Base-by-base conservation (phyloP, 805 yeast genomes). In the Cyberlindnera euphorbiae region DNA sequence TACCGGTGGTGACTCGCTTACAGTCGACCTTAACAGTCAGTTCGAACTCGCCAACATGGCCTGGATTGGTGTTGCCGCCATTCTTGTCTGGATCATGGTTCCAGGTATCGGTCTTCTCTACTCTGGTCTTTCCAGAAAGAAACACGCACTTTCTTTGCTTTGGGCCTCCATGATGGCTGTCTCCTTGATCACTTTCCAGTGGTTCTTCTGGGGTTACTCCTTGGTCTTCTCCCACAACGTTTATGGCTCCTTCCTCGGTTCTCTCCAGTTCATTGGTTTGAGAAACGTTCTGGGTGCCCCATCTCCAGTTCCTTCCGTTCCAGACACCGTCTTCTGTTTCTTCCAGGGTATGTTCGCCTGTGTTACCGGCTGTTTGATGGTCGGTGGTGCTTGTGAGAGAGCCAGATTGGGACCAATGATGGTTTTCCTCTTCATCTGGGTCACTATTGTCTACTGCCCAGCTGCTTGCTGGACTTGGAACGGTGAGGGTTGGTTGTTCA, bases 151-250 rank as follows among this genome's bases (percentile, higher is more conserved):
- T 37, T 85, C 97, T 7, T 69, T 93, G 35, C 66, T 93, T 35
- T 93, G 97, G 97, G 93, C 96, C 17, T 81, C 96, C 6, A 66
- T 93, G 57, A 88, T 87, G 84, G 87, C 94, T 15, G 79, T 78
- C 15, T 79, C 93, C 49, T 67, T 90, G 22, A 78, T 88, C 7
- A 64, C 83, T 2, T 87, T 93, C 75, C 96, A 93, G 62, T 90
- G 98, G 97, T 93, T 88, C 64, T 89, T 88, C 69, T 88, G 97
- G 96, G 98, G 97, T 45, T 90, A 84, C 63, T 85, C 97, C 11
- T 71, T 93, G 39, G 81, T 87, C 14, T 90, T 90, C 59, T 71
- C 90, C 17, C 85, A 81, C 56, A 64, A 70, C 39, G 78, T 76
- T 12, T 58, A 59, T 31, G 73, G 77, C 31, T 71, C 66, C 14